Evolutionary conservation across 2,329 filamentous ascomycete genomes (phyloP).

Genomic region (Fusarium siculi): DNA sequence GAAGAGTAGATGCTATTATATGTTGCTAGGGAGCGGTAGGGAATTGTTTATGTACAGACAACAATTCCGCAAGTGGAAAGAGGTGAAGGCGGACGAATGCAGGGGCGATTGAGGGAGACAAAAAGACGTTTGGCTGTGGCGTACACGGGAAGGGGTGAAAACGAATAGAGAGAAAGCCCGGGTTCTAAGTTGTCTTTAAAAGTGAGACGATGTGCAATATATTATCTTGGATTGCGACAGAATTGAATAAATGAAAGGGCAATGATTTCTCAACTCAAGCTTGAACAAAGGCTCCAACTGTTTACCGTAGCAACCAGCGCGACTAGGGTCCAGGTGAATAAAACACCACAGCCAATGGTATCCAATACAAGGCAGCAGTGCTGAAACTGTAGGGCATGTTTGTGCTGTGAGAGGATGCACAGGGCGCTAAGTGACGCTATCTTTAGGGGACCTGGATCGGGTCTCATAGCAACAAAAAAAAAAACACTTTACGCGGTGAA

Average conservation of each 20-base stretch:
- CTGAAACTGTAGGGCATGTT: slow-evolving; percentile 38
- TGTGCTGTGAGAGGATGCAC: slow-evolving; percentile 18
- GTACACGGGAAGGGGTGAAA: slow-evolving; percentile 11
- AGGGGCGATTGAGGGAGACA: slow-evolving; percentile 19
- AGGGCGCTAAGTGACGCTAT: slow-evolving; percentile 23
- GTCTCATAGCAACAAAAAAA: slow-evolving; percentile 40
- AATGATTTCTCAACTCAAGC: slow-evolving; percentile 25
- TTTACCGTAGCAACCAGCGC: slow-evolving; percentile 49
- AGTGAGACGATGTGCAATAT: slow-evolving; percentile 9
- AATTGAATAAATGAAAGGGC: slow-evolving; percentile 7
- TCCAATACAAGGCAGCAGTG: slow-evolving; percentile 2
- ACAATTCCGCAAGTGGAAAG: slow-evolving; percentile 40
- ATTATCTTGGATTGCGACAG: slow-evolving; percentile 32
- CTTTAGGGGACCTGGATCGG: slow-evolving; percentile 7
- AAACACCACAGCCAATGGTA: slow-evolving; percentile 35
- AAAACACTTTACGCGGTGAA: slow-evolving; percentile 51
- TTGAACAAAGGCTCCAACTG: slow-evolving; percentile 33
- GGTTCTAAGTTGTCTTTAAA: slow-evolving; percentile 6
- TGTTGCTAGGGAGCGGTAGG: slow-evolving; percentile 11
- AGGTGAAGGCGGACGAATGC: slow-evolving; percentile 26
- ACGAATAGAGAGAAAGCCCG: neutral
- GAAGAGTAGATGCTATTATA: slow-evolving; percentile 1
- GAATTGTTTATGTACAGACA: slow-evolving; percentile 27
- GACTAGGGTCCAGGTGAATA: slow-evolving; percentile 20
- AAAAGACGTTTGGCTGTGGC: slow-evolving; percentile 11